Percentiles rank a stretch among this genome's conserved stretches.
Conservation (phyloP, 1,284 basidiomycete species). For the Sporisorium graminicola region DNA sequence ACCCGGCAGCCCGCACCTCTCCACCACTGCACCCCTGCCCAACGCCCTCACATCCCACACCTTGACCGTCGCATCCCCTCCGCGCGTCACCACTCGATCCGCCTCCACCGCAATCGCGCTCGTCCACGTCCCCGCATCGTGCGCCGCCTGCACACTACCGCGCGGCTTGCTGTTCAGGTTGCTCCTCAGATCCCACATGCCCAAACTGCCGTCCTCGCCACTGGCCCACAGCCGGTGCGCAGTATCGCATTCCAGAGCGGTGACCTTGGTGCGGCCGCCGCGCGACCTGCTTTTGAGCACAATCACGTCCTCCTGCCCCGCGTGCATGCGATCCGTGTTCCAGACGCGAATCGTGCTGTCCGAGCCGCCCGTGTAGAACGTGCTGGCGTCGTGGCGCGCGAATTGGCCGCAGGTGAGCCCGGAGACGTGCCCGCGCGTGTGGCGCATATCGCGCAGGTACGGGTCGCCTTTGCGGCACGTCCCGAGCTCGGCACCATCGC, state of each 20-base stretch:
- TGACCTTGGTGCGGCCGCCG: constrained; percentile 93
- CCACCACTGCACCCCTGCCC: constrained; percentile 81
- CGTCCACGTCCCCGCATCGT: constrained; percentile 83
- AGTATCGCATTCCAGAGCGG: constrained; percentile 70
- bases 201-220: constrained; percentile 89
- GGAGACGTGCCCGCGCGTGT: constrained; percentile 93
- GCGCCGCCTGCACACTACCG: constrained; percentile 88
- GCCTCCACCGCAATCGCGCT: constrained; percentile 86
- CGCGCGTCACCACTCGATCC: constrained; percentile 78
- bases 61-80: constrained; percentile 95
- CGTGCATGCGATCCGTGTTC: constrained; percentile 85
- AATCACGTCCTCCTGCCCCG: constrained; percentile 84
- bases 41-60: constrained; percentile 91
- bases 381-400: constrained; percentile 85
- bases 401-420: constrained; percentile 90
- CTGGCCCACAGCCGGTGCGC: constrained; percentile 70
- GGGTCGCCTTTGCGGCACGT: constrained; percentile 88
- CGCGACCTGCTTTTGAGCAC: constrained; percentile 95
- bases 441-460: constrained; percentile 98
- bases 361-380: constrained; percentile 91
- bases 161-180: constrained; percentile 88
- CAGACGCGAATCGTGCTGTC: constrained; percentile 98
- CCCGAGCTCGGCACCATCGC: constrained; percentile 56
- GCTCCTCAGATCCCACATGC: constrained; percentile 90
- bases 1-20: constrained; percentile 77